Evolutionary conservation across 2,329 filamentous ascomycete species (phyloP), one percentile per base, ranked within the genome.

Genomic region (Pseudodiploospora longispora): DNA sequence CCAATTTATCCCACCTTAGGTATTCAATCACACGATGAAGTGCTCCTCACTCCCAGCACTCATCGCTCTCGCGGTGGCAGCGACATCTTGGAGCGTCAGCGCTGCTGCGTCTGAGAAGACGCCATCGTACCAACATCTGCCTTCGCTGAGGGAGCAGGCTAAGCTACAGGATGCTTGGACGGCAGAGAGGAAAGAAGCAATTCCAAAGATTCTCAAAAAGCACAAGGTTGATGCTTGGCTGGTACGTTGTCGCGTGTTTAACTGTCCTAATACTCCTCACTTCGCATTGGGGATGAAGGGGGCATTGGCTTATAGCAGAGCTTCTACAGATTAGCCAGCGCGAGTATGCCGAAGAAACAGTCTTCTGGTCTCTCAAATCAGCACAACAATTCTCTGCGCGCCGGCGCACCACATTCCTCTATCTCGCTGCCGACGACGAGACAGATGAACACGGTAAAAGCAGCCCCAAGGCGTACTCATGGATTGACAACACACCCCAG

Each of bases 281-380:
- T 19, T 19, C 19, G 19, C 19, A 19, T 19, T 19, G 19, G 19
- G 3, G 19, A 19, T 19, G 19, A 19, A 19, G 19, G 19, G 3
- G 19, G 19, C 19, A 19, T 19, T 19, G 3, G 19, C 19, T 19
- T 2, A 19, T 3, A 3, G 2, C 19, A 19, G 19, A 19, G 3
- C 19, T 12, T 32, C n/a, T n/a, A 36, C 38, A 73, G 69, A 70
- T 72, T 50, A 70, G 67, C 59, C 70, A 75, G 56, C 67, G 66
- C 40, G 71, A 75, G 50, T 72, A 74, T 52, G 70, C 68, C 47
- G 71, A 75, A 51, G 71, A 75, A 44, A 73, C 70, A 0, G 64
- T 69, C 27, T 74, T 74, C 56, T 74, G 70, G 70, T 68, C 70
- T 4, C 62, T 75, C 31, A 74, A 73, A 49, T 56, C 60, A 19